Evolutionary conservation across 192 early-diverging fungal species (phyloP), one percentile per base, ranked within the genome.

Genomic region (Oehlia diaphana): DNA sequence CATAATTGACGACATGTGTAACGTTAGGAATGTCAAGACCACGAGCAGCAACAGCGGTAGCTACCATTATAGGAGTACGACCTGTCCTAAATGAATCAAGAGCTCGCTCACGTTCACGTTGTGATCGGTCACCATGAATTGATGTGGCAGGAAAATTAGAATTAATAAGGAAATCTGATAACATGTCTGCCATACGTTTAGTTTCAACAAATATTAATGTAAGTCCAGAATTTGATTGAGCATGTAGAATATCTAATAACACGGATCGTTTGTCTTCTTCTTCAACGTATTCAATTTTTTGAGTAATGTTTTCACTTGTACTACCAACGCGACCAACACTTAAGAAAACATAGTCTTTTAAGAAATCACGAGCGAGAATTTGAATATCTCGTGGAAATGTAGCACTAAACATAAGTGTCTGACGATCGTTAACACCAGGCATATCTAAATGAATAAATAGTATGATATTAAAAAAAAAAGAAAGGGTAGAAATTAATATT

Each of bases 171-270:
- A 92, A 94, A 84, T 95, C 92, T 79, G 90, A 92, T 31, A 98
- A 89, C 70, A 92, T 91, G 82, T 99, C 97, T 16, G 96, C 96
- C 88, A 92, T 92, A 67, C 95, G 90, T 88, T 97, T 99, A 76
- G 97, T 99, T 85, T 97, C 96, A 19, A 97, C 96, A 88, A 99
- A 99, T 69, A 99, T 95, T 49, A 99, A 87, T 10, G 97, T 98
- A 81, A 97, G 85, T 44, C 93, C 89, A 61, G 83, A 84, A 66
- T 87, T 86, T 67, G 77, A 79, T 53, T 84, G 87, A 10, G 90
- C 88, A 23, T 84, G 85, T 44, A 93, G 85, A 47, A 98, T 91
- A 83, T 98, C 96, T 35, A 98, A 87, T 35, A 97, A 89, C 47
- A 94, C 87, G 21, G 92, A 94, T 68, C 92, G 92, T 86, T 99